Percentiles rank a stretch among this genome's conserved stretches.
Evolutionary conservation across 139 green algal genomes (phyloP).

Genomic region (Deuterostichococcus epilithicus): DNA sequence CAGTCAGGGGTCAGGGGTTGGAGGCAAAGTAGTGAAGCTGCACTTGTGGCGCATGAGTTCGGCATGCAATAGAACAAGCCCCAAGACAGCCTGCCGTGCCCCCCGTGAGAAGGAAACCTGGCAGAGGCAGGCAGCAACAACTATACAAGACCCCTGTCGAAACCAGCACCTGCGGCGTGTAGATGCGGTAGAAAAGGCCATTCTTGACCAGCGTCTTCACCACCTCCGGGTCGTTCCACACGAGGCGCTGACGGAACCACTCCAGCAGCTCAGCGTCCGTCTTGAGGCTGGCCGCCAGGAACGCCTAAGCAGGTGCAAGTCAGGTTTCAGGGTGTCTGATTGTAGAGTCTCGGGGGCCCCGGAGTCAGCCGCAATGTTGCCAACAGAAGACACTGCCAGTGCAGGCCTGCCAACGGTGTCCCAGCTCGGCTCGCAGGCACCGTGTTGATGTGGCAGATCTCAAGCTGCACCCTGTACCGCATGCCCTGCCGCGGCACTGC

Average conservation of each 20-base stretch:
- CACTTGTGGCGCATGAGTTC: not conserved
- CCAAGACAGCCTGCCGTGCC: not conserved
- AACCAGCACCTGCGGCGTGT: conserved; percentile 55
- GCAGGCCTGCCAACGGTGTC: too few relatives aligned
- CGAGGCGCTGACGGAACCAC: conserved; percentile 61
- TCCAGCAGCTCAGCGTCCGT: conserved; percentile 57
- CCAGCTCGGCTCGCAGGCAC: too few relatives aligned
- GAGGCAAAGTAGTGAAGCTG: not conserved
- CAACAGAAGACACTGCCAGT: too few relatives aligned
- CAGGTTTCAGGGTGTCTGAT: not conserved
- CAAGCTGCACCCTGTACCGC: too few relatives aligned
- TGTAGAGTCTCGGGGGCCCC: too few relatives aligned
- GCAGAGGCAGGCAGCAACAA: too few relatives aligned
- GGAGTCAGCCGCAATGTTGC: too few relatives aligned
- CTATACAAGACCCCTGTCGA: not conserved
- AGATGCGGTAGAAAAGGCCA: conserved; percentile 64
- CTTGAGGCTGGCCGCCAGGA: conserved; percentile 64
- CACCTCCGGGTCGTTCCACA: conserved; percentile 54
- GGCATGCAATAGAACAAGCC: not conserved
- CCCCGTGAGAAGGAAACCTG: too few relatives aligned
- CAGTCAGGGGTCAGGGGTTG: not conserved
- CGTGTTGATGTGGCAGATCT: too few relatives aligned
- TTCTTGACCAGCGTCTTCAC: conserved; percentile 58
- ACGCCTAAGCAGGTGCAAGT: conserved; percentile 39
- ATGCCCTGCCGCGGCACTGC: too few relatives aligned